phyloP scores from a whole-genome alignment of 202 grass and related monocot genomes.

The Cymbopogon flexuosus region DNA sequence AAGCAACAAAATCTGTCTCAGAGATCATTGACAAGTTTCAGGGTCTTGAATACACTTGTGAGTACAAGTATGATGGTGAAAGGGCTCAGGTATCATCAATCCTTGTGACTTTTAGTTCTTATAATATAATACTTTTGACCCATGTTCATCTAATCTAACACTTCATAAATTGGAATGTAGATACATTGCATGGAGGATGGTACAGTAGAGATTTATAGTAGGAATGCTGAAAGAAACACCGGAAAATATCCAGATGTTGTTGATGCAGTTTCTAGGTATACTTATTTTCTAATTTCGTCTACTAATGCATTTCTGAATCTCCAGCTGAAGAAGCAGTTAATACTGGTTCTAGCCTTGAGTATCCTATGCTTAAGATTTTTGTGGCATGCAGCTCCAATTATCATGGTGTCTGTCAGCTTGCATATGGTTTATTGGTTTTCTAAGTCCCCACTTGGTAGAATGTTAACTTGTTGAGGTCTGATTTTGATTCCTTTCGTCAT shows the following conservation, averaged over 20 bases:
- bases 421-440: background rate
- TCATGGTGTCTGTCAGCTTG: background rate
- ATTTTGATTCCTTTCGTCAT: background rate
- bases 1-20: constrained; percentile 95
- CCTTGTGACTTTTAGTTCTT: constrained; percentile 20
- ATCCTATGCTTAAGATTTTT: background rate
- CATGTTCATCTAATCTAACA: constrained; percentile 19
- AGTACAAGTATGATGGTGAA: constrained; percentile 99
- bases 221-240: constrained; percentile 94
- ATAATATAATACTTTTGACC: constrained; percentile 3
- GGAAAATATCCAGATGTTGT: constrained; percentile 98
- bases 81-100: constrained; percentile 72
- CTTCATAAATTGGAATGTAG: constrained; percentile 46
- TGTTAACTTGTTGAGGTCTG: background rate
- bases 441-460: background rate
- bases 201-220: constrained; percentile 88
- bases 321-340: background rate
- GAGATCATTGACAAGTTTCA: constrained; percentile 99
- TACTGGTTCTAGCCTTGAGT: background rate
- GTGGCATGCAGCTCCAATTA: background rate
- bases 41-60: constrained; percentile 90
- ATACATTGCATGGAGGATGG: constrained; percentile 99
- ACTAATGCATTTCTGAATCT: background rate
- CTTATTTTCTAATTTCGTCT: constrained; percentile 18
- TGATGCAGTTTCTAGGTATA: constrained; percentile 79